These are phyloP conservation scores for Trichoderma asperelloides DNA, from an alignment of 495 filamentous ascomycete species.

Conservation along the genomic window DNA sequence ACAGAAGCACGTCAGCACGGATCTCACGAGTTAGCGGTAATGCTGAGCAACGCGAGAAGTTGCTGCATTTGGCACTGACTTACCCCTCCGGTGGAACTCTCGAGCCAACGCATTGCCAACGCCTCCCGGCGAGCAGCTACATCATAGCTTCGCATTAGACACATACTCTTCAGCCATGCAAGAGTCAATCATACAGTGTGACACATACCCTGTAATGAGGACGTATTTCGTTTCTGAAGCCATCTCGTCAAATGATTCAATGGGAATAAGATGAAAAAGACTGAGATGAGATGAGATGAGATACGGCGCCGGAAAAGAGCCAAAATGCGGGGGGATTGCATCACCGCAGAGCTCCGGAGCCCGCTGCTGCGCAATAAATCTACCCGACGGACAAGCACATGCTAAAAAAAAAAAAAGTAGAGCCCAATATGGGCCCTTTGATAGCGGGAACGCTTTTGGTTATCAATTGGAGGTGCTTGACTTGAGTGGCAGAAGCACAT, in stretches of 20 bases:
- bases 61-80: constrained; percentile 2
- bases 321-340: too few relatives aligned
- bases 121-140: constrained; percentile 45
- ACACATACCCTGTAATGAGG: constrained; percentile 39
- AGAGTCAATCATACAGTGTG: neutral
- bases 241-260: neutral
- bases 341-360: too few relatives aligned
- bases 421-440: too few relatives aligned
- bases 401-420: too few relatives aligned
- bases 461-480: too few relatives aligned
- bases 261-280: neutral
- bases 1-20: neutral
- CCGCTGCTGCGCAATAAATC: too few relatives aligned
- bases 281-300: neutral
- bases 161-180: neutral
- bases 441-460: too few relatives aligned
- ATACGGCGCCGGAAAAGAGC: too few relatives aligned
- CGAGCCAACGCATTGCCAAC: constrained; percentile 42
- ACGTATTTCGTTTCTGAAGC: constrained; percentile 37
- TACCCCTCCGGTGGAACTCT: constrained; percentile 42
- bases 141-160: neutral
- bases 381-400: too few relatives aligned
- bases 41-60: too few relatives aligned
- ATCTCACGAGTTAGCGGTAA: neutral
- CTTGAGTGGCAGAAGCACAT: too few relatives aligned